phyloP scores from a whole-genome alignment of 2,329 filamentous ascomycete genomes.

The Colletotrichum truncatum region DNA sequence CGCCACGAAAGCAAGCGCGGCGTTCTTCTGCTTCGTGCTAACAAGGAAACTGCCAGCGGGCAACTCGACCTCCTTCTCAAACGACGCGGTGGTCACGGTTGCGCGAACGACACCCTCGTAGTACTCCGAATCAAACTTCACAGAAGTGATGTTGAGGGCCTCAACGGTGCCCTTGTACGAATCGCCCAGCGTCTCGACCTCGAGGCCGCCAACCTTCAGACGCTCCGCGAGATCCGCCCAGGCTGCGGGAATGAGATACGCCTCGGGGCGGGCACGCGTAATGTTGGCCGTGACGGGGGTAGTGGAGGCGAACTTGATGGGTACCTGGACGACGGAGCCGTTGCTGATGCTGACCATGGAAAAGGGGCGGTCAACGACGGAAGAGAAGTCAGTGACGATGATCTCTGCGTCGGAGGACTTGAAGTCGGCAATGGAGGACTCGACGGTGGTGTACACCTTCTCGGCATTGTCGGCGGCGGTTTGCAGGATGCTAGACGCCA shows the following conservation, averaged over 20 bases:
- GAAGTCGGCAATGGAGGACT: constrained; percentile 39
- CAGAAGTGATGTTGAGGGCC: constrained; percentile 35
- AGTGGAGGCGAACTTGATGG: constrained; percentile 38
- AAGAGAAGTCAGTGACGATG: constrained; percentile 39
- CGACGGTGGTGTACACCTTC: constrained; percentile 37
- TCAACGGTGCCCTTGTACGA: constrained; percentile 39
- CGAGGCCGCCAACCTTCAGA: constrained; percentile 35
- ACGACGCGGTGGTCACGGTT: constrained; percentile 32
- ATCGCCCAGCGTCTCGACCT: constrained; percentile 36
- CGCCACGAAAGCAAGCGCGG: constrained; percentile 38
- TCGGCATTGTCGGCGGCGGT: constrained; percentile 42
- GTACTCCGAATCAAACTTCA: constrained; percentile 35
- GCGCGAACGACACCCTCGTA: constrained; percentile 40
- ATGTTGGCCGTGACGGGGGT: constrained; percentile 39
- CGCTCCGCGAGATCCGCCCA: constrained; percentile 40
- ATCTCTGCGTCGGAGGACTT: constrained; percentile 36
- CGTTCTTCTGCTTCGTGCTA: constrained; percentile 43
- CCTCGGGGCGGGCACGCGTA: constrained; percentile 39
- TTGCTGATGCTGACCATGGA: constrained; percentile 38
- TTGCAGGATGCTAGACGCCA: constrained; percentile 39
- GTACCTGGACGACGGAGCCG: constrained; percentile 39
- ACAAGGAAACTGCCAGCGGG: constrained; percentile 41
- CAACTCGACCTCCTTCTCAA: constrained; percentile 33
- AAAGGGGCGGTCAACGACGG: constrained; percentile 32
- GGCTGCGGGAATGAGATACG: constrained; percentile 39